Percentiles rank a stretch among this genome's conserved stretches.
Evolutionary conservation across 2,329 filamentous ascomycete genomes (phyloP).

Genomic region (Epichloe baconii): DNA sequence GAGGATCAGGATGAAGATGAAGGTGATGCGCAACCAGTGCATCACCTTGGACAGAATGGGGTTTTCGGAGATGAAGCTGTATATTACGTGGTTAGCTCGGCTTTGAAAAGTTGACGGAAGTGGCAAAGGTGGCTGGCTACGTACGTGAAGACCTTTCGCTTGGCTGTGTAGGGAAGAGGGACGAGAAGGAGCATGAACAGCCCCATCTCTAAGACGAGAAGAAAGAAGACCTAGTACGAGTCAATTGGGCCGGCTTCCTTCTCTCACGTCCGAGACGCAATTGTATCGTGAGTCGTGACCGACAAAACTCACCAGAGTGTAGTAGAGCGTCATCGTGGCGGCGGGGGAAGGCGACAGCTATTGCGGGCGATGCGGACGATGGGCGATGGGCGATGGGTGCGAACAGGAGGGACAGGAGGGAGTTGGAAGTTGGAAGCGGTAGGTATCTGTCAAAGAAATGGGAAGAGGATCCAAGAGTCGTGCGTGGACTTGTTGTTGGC

Average conservation of each 20-base stretch:
- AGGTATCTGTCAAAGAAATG: too few species aligned
- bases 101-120: background rate
- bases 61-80: constrained; percentile 85
- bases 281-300: background rate
- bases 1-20: constrained; percentile 96
- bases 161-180: constrained; percentile 76
- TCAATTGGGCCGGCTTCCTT: constrained; percentile 10
- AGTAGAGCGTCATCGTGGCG: constrained; percentile 44
- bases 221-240: constrained; percentile 57
- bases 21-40: constrained; percentile 97
- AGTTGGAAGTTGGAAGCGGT: too few species aligned
- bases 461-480: background rate
- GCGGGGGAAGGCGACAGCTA: constrained; percentile 7
- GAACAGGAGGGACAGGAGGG: background rate
- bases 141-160: constrained; percentile 70
- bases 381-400: too few species aligned
- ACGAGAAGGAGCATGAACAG: constrained; percentile 71
- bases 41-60: constrained; percentile 78
- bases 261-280: too few species aligned
- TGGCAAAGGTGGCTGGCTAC: constrained; percentile 23
- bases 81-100: background rate
- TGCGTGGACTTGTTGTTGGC: background rate
- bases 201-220: constrained; percentile 71
- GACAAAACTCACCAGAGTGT: constrained; percentile 32
- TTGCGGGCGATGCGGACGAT: background rate